These are phyloP conservation scores for Coniochaeta prunicola DNA, from an alignment of 2,329 filamentous ascomycete species.

Conservation along the genomic window DNA sequence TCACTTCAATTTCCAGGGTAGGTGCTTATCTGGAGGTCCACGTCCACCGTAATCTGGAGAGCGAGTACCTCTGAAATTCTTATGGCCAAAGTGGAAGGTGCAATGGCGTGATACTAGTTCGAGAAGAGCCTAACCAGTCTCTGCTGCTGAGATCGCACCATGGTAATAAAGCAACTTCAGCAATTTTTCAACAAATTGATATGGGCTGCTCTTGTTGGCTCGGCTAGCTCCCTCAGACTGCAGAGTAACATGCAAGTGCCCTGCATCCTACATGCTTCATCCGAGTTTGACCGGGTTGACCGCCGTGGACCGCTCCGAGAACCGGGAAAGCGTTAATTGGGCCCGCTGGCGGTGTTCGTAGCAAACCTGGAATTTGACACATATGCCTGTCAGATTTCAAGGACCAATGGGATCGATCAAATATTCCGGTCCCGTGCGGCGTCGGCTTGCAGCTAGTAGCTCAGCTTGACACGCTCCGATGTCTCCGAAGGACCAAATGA, in stretches of 20 bases:
- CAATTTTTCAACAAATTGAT: not conserved
- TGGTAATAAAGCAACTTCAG: not conserved
- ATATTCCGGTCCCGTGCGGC: too few species aligned
- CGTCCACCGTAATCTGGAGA: too few species aligned
- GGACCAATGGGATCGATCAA: not conserved
- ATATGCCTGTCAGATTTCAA: not conserved
- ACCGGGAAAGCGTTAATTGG: not conserved
- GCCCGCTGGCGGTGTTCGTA: not conserved
- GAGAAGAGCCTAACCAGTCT: not conserved
- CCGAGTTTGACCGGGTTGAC: not conserved
- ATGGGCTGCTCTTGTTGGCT: not conserved
- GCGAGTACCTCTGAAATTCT: not conserved
- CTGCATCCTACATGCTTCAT: not conserved
- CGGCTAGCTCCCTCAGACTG: not conserved
- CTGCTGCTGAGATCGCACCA: not conserved
- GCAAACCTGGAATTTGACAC: not conserved
- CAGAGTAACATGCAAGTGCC: not conserved
- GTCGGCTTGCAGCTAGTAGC: too few species aligned
- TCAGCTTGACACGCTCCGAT: too few species aligned
- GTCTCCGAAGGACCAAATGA: too few species aligned
- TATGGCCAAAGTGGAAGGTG: not conserved
- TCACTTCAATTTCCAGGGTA: too few species aligned
- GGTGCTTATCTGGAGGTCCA: too few species aligned
- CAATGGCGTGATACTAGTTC: not conserved
- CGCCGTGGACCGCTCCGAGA: not conserved